Conservation (phyloP, 2,329 filamentous ascomycete genomes). For the Penicillium sp. region DNA sequence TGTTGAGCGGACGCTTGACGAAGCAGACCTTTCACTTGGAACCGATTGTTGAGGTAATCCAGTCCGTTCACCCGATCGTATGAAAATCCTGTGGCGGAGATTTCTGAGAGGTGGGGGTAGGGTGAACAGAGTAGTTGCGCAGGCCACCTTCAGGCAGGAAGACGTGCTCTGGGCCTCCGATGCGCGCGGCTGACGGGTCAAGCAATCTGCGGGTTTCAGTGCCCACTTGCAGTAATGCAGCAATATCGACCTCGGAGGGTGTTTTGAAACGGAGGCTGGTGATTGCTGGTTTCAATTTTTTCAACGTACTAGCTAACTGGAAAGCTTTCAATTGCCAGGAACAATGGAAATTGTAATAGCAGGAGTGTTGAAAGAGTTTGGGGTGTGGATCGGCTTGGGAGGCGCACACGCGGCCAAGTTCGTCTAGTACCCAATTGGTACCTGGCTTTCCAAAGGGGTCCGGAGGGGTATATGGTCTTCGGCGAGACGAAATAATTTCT, state of each 20-base stretch:
- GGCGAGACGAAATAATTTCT: background rate
- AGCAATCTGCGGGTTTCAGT: constrained; percentile 20
- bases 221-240: constrained; percentile 14
- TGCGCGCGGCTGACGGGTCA: constrained; percentile 22
- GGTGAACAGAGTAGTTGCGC: background rate
- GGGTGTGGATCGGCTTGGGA: constrained; percentile 4
- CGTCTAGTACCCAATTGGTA: constrained; percentile 9
- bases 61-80: constrained; percentile 5
- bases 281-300: constrained; percentile 1
- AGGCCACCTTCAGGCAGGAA: constrained; percentile 3
- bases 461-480: background rate
- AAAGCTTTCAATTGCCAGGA: constrained; percentile 7
- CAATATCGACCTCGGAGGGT: background rate
- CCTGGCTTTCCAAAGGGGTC: background rate
- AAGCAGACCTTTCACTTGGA: background rate
- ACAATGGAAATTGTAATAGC: constrained; percentile 8
- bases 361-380: constrained; percentile 4
- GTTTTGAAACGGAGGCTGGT: constrained; percentile 1
- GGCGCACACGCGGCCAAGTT: constrained; percentile 4
- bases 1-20: constrained; percentile 28
- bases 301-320: background rate
- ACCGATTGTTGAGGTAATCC: background rate
- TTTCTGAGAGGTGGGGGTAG: background rate
- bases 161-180: constrained; percentile 10
- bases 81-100: background rate